Evolutionary conservation across 164 flowering plant genomes (phyloP), one percentile per base, ranked within the genome.

Genomic region (Chloranthus sessilifolius): DNA sequence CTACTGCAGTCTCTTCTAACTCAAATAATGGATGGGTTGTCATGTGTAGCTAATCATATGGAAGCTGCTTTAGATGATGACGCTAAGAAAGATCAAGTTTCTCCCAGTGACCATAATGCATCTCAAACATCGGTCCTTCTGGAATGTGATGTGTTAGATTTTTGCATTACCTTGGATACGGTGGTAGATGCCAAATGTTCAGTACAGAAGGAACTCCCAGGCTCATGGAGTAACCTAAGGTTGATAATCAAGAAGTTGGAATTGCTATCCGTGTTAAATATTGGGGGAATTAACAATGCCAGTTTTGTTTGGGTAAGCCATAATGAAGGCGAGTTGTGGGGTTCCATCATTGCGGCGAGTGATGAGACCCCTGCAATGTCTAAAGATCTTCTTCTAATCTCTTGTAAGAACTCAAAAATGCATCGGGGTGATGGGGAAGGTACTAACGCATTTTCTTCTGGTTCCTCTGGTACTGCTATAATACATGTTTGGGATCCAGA

Each of bases 371-470:
- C 62, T 31, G 59, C 43, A 30, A 63, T 71, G 30, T 57, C 52
- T 60, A 55, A 64, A 28, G 83, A 89, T 47, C 59, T 82, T 60
- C 84, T 89, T 58, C 63, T 94, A 51, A 73, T 89, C 31, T 78
- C 88, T 27, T 85, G 92, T 57, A 77, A 74, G 69, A 73, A 87
- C 62, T 75, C 87, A 27, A 45, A 83, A 19, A 68, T 72, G 76
- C 76, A 78, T 23, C 90, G 97, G 25, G 97, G 99, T 59, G 81
- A 81, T 73, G 99, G 99, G 45, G 85, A 75, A 63, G 96, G 97
- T 67, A 77, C 88, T 52, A 94, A 94, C 78, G 81, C 74, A 16
- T 69, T 89, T 25, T 86, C 96, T 37, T 72, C 76, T 57, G 74
- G 82, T 55, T 51, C 69, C 51, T 85, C 95, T 58, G 99, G 97